phyloP scores from a whole-genome alignment of 306 rosid species.

The Betula pendula region DNA sequence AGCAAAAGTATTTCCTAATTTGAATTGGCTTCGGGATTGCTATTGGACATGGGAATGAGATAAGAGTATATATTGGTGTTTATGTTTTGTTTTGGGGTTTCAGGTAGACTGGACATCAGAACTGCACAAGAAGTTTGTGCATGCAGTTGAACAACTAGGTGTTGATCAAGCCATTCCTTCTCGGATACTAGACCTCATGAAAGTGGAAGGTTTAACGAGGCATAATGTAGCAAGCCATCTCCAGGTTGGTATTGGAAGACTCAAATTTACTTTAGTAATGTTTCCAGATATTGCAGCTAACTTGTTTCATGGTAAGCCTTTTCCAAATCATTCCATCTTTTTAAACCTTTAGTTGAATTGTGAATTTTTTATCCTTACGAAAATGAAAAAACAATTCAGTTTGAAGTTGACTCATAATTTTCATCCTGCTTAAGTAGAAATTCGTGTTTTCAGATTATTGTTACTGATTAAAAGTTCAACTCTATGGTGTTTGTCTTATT shows the following conservation, averaged over 20 bases:
- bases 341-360: not conserved
- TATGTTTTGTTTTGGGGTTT: conserved; percentile 30
- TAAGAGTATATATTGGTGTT: conserved; percentile 18
- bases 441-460: too few relatives aligned
- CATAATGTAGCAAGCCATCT: conserved; percentile 99
- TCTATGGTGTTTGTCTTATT: too few relatives aligned
- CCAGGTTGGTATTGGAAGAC: conserved; percentile 58
- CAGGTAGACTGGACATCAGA: conserved; percentile 97
- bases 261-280: not conserved
- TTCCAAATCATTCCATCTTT: not conserved
- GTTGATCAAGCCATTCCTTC: conserved; percentile 98
- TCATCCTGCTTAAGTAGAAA: too few relatives aligned
- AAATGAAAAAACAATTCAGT: too few relatives aligned
- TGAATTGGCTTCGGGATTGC: not conserved
- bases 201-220: conserved; percentile 89
- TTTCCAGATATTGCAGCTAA: not conserved
- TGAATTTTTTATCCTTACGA: not conserved
- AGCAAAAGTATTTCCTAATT: not conserved
- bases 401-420: too few relatives aligned
- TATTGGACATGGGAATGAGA: not conserved
- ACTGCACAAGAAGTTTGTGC: conserved; percentile 84
- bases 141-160: conserved; percentile 92
- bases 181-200: conserved; percentile 92
- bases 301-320: not conserved
- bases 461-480: too few relatives aligned